Percentiles rank a stretch among this genome's conserved stretches.
Evolutionary conservation across 2,329 filamentous ascomycete species (phyloP).

Genomic region (Claviceps arundinis): DNA sequence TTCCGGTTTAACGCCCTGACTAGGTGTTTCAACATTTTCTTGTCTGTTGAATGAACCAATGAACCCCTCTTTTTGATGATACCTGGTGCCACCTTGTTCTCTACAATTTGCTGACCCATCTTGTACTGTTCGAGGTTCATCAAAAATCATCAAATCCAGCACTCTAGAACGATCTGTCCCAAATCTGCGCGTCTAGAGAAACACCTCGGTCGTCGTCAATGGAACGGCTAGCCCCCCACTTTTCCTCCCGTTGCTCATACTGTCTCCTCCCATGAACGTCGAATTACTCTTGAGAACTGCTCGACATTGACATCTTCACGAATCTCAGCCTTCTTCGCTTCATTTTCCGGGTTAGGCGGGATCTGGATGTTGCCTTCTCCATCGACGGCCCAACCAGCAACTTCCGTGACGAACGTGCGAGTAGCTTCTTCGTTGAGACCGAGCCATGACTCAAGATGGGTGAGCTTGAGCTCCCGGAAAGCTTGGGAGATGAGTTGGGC

Average conservation of each 20-base stretch:
- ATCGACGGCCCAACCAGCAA: constrained; percentile 77
- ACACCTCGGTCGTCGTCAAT: background rate
- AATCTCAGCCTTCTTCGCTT: constrained; percentile 90
- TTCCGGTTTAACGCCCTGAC: constrained; percentile 22
- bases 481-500: constrained; percentile 74
- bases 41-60: constrained; percentile 18
- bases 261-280: constrained; percentile 70
- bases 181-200: background rate
- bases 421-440: constrained; percentile 56
- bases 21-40: constrained; percentile 14
- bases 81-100: background rate
- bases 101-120: background rate
- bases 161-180: background rate
- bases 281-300: constrained; percentile 68
- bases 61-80: constrained; percentile 12
- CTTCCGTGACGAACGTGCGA: constrained; percentile 68
- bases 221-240: background rate
- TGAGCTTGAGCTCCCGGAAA: constrained; percentile 57
- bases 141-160: background rate
- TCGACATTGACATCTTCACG: constrained; percentile 89
- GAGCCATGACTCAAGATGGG: constrained; percentile 62
- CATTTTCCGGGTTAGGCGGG: constrained; percentile 90
- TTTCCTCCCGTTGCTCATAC: constrained; percentile 11
- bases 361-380: constrained; percentile 54
- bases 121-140: background rate